Conservation (phyloP, 208 protist genomes). For the Borovskyia barvae region DNA sequence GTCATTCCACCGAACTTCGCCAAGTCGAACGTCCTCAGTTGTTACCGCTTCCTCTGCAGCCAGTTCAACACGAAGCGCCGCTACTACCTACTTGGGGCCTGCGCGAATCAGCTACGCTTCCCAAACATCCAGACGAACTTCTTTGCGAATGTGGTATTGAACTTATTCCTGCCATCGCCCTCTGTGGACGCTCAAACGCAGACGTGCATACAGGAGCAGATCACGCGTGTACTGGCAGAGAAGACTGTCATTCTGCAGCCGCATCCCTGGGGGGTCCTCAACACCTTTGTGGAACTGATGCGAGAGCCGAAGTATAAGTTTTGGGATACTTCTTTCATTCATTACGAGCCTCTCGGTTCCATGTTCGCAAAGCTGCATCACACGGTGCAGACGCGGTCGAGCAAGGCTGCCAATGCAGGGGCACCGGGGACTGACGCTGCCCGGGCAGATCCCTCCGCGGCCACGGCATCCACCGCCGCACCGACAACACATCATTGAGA, state of each 20-base stretch:
- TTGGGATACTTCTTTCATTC: conserved; percentile 95
- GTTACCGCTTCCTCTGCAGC: conserved; percentile 94
- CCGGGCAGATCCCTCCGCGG: conserved; percentile 9
- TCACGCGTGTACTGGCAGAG: conserved; percentile 95
- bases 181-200: conserved; percentile 50
- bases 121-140: conserved; percentile 99
- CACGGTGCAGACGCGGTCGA: conserved; percentile 51
- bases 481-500: background rate
- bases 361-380: conserved; percentile 94
- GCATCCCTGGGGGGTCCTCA: conserved; percentile 99
- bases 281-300: conserved; percentile 99
- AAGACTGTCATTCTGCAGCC: conserved; percentile 97
- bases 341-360: conserved; percentile 67
- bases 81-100: conserved; percentile 97
- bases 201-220: conserved; percentile 96
- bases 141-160: conserved; percentile 96
- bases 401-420: conserved; percentile 23
- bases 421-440: conserved; percentile 13
- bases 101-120: conserved; percentile 99
- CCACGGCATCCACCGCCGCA: background rate
- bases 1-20: conserved; percentile 27
- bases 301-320: conserved; percentile 94
- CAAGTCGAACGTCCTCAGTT: conserved; percentile 90
- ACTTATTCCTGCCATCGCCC: conserved; percentile 92
- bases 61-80: conserved; percentile 92